Base-by-base conservation (phyloP, 2,329 filamentous ascomycete species). In the Purpureocillium lavendulum region DNA sequence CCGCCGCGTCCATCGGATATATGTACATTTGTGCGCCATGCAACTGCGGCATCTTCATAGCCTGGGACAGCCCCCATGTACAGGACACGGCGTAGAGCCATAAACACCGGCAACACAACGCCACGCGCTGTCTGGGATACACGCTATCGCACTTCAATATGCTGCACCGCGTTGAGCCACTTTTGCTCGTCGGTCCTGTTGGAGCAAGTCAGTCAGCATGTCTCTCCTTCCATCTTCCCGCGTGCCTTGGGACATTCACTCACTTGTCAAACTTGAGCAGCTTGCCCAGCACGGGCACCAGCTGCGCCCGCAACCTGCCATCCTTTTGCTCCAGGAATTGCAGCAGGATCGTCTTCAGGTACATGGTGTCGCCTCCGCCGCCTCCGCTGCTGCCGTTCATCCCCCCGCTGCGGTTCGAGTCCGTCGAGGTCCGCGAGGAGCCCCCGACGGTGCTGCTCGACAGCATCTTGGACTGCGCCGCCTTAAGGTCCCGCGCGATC, bases 291-390 rank as follows among this genome's bases (percentile, higher is more conserved):
- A 89, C 84, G 1, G 84, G 84, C 40, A 92, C 81, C 47, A 90
- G 69, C 66, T 87, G 83, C 46, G 78, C 72, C 51, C 87, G 76
- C 50, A 86, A 67, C 64, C 77, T 84, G 58, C 81, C 84, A 55
- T 90, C 85, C 64, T 80, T 86, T 49, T 86, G 80, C 66, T 89
- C 83, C 47, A 92, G 60, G 58, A 90, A 90, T 59, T 89, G 84
- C 48, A 92, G 61, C 49, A 92, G 60, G 40, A 90, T 84, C 8
- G 85, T 88, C 70, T 88, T 89, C 40, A 90, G 63, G 53, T 92
- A 90, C 45, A 78, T 71, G 30, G 69, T 67, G 43, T 81, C 76
- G 5, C 65, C 56, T 12, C 53, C 45, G 14, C 50, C 53, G 4
- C 41, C 43, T 4, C 52, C 43, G n/a, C 49, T 39, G 6, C 46